Base-by-base conservation (phyloP, 2,329 filamentous ascomycete genomes). In the Ceratocystis lukuohia region DNA sequence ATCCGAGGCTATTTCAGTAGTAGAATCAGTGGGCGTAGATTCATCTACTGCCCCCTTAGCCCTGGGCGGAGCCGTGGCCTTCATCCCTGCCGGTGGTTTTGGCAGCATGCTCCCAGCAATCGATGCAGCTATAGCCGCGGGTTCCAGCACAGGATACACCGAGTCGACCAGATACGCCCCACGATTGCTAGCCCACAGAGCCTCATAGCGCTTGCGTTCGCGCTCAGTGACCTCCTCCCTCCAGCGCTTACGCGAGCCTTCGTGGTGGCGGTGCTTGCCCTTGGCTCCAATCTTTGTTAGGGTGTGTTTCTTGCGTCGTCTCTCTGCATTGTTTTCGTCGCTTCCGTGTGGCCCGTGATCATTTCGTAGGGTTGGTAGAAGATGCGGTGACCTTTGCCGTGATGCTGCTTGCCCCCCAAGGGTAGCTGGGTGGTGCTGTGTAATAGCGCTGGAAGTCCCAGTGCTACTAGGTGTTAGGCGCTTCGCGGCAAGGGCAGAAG, bases 161-260 rank as follows among this genome's bases (percentile, higher is more conserved):
- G n/a, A 28, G 28, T 62, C 57, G 25, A 65, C 71, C 1, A 81
- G 73, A 7, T 83, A 75, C 0, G 84, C 67, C 0, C 89, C 89
- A 62, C 85, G 84, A 71, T 94, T 94, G 53, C 88, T 89, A 1
- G 89, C 89, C 88, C 89, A 94, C 1, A 94, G 82, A 1, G 88
- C 89, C 74, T 93, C 89, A 74, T 94, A 94, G 1, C 89, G 81
- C 72, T 88, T 88, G n/a, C 88, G 79, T 72, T 94, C 88, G 4
- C 84, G 79, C 61, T 84, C 81, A 0, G 87, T 89, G 53, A 94
- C 83, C 68, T 84, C 80, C 70, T 92, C 88, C 53, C 88, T 82
- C 89, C 89, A 94, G 5, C 88, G 83, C 71, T 84, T 86, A 20
- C 89, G 82, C 3, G 87, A 82, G 0, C 87, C 89, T 73, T 93